Conservation (phyloP, 139 green algal genomes). For the Chlorokybus atmophyticus region DNA sequence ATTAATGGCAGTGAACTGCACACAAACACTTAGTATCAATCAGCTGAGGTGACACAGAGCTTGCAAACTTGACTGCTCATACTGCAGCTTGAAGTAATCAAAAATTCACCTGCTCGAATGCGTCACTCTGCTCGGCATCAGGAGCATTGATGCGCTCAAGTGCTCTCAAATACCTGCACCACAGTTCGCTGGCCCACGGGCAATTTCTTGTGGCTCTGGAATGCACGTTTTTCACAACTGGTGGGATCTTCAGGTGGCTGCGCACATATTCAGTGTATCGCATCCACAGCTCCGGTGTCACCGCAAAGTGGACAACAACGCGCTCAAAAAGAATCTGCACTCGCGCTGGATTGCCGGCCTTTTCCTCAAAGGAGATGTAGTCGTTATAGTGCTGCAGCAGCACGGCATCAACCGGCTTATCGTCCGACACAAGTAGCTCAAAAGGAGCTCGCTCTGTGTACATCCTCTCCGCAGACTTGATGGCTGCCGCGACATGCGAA, state of each 20-base stretch:
- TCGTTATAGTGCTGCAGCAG: slow-evolving; percentile 1
- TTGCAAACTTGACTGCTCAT: too few relatives aligned
- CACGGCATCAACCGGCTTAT: not conserved
- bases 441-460: too few relatives aligned
- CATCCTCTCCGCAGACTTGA: too few relatives aligned
- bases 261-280: slow-evolving; percentile 24
- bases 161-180: slow-evolving; percentile 19
- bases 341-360: slow-evolving; percentile 12
- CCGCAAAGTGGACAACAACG: slow-evolving; percentile 18
- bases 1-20: too few relatives aligned
- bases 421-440: too few relatives aligned
- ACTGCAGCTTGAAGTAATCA: too few relatives aligned
- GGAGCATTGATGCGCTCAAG: too few relatives aligned
- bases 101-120: too few relatives aligned
- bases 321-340: slow-evolving; percentile 30
- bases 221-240: slow-evolving; percentile 15
- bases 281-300: slow-evolving; percentile 22
- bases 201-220: slow-evolving; percentile 24
- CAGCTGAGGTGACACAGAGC: too few relatives aligned
- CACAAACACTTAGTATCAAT: too few relatives aligned
- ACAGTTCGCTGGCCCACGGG: slow-evolving; percentile 27
- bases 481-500: too few relatives aligned
- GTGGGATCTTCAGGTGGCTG: slow-evolving; percentile 19
- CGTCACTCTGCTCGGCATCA: too few relatives aligned
- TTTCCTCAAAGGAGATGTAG: slow-evolving; percentile 23